Percentiles rank a stretch among this genome's conserved stretches.
Evolutionary conservation across 306 rosid genomes (phyloP).

Genomic region (Lathyrus oleraceus): DNA sequence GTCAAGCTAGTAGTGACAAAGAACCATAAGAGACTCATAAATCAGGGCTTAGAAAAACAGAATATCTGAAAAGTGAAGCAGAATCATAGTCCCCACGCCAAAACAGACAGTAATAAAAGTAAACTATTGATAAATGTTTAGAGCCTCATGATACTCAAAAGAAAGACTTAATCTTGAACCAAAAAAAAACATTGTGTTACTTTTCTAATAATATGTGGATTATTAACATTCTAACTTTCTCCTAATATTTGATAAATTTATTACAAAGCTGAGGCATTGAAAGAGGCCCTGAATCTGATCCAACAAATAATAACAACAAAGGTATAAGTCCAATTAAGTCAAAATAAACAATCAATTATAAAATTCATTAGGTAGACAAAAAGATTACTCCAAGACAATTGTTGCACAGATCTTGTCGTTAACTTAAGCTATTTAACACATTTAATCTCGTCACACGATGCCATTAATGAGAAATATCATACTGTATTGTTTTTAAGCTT

Average conservation of each 20-base stretch:
- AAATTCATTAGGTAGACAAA: conserved; percentile 21
- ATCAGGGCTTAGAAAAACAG: conserved; percentile 6
- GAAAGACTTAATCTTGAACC: background rate
- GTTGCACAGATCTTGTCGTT: background rate
- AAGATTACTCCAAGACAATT: conserved; percentile 16
- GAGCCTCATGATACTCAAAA: conserved; percentile 11
- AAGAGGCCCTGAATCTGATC: conserved; percentile 10
- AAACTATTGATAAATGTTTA: conserved; percentile 2
- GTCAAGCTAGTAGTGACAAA: conserved; percentile 18
- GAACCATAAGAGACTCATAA: conserved; percentile 21
- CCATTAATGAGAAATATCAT: conserved; percentile 22
- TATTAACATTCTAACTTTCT: background rate
- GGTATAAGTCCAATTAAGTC: conserved; percentile 14
- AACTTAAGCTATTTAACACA: conserved; percentile 17
- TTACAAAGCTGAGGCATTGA: conserved; percentile 1
- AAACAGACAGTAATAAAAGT: conserved; percentile 15
- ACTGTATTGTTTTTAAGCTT: background rate
- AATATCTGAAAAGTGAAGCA: conserved; percentile 31
- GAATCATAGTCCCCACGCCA: conserved; percentile 14
- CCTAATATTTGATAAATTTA: conserved; percentile 13
- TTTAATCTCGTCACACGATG: conserved; percentile 11
- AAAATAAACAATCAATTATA: conserved; percentile 15
- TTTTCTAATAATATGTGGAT: background rate
- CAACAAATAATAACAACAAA: conserved; percentile 25
- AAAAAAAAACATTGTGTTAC: conserved; percentile 22